These are phyloP conservation scores for Keithomyces neogunnii DNA, from an alignment of 2,329 filamentous ascomycete genomes.

Conservation along the genomic window DNA sequence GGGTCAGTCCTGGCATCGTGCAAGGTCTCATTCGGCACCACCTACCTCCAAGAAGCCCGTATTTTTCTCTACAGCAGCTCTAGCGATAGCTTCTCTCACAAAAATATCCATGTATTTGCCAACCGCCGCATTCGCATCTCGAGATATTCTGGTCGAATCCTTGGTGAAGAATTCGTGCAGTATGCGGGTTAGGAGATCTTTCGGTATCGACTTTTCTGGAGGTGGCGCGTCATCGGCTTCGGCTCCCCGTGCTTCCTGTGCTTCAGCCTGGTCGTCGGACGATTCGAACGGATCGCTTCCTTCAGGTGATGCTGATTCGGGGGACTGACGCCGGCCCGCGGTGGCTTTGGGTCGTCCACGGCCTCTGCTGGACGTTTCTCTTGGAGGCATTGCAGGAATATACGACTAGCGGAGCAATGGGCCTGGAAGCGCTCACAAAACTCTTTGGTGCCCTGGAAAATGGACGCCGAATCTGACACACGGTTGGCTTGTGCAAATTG, in stretches of 20 bases:
- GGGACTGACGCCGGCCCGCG: constrained; percentile 15
- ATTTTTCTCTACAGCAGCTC: constrained; percentile 63
- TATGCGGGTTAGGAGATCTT: constrained; percentile 65
- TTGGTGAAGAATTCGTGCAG: constrained; percentile 73
- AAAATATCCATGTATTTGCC: constrained; percentile 88
- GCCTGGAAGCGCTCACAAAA: not conserved
- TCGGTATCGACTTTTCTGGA: constrained; percentile 50
- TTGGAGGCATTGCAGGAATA: constrained; percentile 31
- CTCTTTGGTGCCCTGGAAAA: not conserved
- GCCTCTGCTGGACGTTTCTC: constrained; percentile 23
- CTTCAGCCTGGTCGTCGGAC: constrained; percentile 22
- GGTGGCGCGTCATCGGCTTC: constrained; percentile 25
- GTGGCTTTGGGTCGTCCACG: constrained; percentile 25
- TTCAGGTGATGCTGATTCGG: constrained; percentile 15
- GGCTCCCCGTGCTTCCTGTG: constrained; percentile 7
- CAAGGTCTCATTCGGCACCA: constrained; percentile 2
- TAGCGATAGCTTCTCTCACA: constrained; percentile 77
- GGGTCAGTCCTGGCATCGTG: constrained; percentile 7
- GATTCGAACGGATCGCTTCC: constrained; percentile 28
- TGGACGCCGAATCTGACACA: not conserved
- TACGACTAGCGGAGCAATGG: not conserved
- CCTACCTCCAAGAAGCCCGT: constrained; percentile 67
- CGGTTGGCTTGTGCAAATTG: not conserved
- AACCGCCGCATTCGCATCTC: constrained; percentile 67
- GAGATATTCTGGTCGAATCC: constrained; percentile 63